Conservation (phyloP, 306 rosid species). For the Rosa multiflora region DNA sequence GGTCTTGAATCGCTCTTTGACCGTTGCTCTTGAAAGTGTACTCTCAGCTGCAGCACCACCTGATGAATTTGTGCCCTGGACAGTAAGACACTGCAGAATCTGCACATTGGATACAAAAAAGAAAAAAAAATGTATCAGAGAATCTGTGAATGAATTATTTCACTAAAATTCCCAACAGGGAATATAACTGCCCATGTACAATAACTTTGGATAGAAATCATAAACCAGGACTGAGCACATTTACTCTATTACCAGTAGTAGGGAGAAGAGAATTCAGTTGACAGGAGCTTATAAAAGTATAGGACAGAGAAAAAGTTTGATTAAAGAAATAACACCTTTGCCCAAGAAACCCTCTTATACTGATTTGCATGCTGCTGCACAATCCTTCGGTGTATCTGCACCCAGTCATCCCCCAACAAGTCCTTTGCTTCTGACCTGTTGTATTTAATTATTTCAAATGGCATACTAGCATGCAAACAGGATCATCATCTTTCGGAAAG, state of each 20-base stretch:
- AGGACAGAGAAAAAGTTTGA: neutral
- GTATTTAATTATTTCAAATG: slow-evolving; percentile 20
- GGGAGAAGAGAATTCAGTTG: neutral
- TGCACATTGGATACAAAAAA: slow-evolving; percentile 27
- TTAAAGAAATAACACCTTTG: slow-evolving; percentile 57
- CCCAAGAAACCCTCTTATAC: slow-evolving; percentile 97
- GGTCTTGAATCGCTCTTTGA: slow-evolving; percentile 86
- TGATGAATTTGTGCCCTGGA: slow-evolving; percentile 58
- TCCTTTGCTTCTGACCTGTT: slow-evolving; percentile 97
- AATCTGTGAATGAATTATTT: slow-evolving; percentile 3
- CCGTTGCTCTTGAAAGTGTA: slow-evolving; percentile 67
- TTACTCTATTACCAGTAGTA: neutral
- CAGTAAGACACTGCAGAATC: slow-evolving; percentile 93
- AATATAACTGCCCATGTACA: neutral
- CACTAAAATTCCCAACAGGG: neutral
- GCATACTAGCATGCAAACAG: slow-evolving; percentile 16
- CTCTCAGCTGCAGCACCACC: slow-evolving; percentile 49
- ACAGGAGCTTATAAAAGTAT: neutral
- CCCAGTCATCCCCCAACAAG: slow-evolving; percentile 98
- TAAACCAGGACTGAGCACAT: neutral
- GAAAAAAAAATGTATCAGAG: neutral
- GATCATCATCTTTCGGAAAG: slow-evolving; percentile 5
- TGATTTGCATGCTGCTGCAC: slow-evolving; percentile 99
- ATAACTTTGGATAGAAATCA: neutral
- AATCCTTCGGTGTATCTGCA: slow-evolving; percentile 93